A percentile compares a stretch with the other conserved stretches of the same genome.
Conservation (phyloP, 352 stramenopile species). For the Phytophthora cajani region DNA sequence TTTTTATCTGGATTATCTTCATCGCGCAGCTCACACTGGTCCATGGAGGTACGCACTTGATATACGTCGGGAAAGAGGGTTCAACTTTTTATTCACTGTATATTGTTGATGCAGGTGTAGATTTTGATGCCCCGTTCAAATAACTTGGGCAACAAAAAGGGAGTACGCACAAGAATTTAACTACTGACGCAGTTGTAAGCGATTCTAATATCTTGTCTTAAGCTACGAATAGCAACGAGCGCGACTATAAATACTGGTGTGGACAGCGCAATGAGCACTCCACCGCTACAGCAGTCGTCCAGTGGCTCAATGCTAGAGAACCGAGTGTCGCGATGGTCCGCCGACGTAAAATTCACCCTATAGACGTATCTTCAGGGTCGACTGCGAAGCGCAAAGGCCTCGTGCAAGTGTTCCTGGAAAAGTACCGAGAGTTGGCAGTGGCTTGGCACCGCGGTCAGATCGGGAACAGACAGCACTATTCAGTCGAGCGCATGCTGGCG, state of each 20-base stretch:
- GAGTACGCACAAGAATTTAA: too few species aligned
- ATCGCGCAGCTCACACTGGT: conserved; percentile 30
- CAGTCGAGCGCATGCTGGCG: conserved; percentile 10
- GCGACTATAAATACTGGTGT: background rate
- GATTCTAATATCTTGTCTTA: too few species aligned
- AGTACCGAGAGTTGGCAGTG: background rate
- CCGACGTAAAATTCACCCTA: background rate
- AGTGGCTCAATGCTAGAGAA: background rate
- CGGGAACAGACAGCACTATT: conserved; percentile 3
- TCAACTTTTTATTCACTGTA: background rate
- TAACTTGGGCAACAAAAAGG: too few species aligned
- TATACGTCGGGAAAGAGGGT: background rate
- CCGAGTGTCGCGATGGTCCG: background rate
- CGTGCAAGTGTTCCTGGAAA: conserved; percentile 1
- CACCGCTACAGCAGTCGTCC: background rate
- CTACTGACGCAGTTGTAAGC: too few species aligned
- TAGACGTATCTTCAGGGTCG: background rate
- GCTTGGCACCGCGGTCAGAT: conserved; percentile 9
- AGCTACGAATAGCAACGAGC: too few species aligned
- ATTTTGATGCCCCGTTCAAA: conserved; percentile 13
- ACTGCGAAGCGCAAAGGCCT: background rate
- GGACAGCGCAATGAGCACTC: background rate
- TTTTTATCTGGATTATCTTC: conserved; percentile 43
- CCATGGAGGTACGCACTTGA: conserved; percentile 14
- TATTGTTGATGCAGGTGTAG: conserved; percentile 5